Evolutionary conservation across 148 eudicot genomes (phyloP), one percentile per base, ranked within the genome.

Genomic region (Heliosperma pusillum): DNA sequence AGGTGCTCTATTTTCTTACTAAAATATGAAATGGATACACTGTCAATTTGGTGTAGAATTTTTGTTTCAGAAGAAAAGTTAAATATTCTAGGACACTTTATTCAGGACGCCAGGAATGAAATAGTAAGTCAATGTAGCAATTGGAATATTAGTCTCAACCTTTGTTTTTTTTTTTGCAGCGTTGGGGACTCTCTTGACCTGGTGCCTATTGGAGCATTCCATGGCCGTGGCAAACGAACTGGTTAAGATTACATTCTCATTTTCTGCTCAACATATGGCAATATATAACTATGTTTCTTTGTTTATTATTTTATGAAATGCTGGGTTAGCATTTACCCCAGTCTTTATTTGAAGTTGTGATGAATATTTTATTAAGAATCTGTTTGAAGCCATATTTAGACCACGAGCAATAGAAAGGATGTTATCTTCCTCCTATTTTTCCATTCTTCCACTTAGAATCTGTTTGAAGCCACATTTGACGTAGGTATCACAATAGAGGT

Each of bases 151-250:
- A 21, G 26, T 40, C 29, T 56, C 6, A 21, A 26, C 4, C 64
- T 24, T 30, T 36, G 25, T 24, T 15, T 42, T 60, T 25, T 61
- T 74, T 24, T 81, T 50, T 85, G 78, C 93, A 92, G 98, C 64
- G 82, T 90, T 80, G 98, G 98, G 27, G 98, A 95, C 80, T 92
- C 97, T 25, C 85, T 92, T 56, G 98, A 95, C 81, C 81, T 95
- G 80, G 98, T 95, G 66, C 97, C 97, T 24, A 92, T 95, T 75
- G 97, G 83, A 74, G 98, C 96, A 83, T 95, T 95, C 66, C 89
- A 92, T 83, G 98, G 98, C 42, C 84, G 90, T 72, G 98, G 98
- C 22, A 95, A 92, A 83, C 93, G 98, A 69, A 84, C 95, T 74
- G 98, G 98, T 93, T 72, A 79, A 69, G 25, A 20, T 16, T 11